Conservation (phyloP, 768 basidiomycete species). For the Tulasnella sp. region DNA sequence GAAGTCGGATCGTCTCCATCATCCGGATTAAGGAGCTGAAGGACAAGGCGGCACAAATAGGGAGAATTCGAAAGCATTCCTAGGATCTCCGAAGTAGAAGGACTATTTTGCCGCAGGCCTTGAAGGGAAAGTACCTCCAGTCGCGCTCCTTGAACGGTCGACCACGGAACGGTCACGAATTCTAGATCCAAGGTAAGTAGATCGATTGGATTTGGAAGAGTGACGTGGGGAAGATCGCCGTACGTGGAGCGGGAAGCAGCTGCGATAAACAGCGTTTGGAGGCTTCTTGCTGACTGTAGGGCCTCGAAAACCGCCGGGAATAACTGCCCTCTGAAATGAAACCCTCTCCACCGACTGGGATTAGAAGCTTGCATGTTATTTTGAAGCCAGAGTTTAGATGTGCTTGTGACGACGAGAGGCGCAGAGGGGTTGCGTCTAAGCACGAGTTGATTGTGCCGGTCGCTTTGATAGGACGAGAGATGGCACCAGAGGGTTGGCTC, state of each 20-base stretch:
- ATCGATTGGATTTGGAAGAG: not conserved
- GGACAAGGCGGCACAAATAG: not conserved
- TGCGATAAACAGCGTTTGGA: not conserved
- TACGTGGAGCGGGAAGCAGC: not conserved
- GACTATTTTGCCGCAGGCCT: not conserved
- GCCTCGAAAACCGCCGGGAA: not conserved
- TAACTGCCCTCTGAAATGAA: not conserved
- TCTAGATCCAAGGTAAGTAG: not conserved
- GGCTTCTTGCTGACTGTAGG: not conserved
- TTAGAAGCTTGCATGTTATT: not conserved
- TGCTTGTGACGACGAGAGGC: not conserved
- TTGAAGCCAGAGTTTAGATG: not conserved
- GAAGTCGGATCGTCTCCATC: too few species aligned
- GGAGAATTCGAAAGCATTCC: not conserved
- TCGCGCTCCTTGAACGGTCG: not conserved
- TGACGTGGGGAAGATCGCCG: not conserved
- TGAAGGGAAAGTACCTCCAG: not conserved
- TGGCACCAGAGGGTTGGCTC: not conserved
- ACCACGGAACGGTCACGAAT: not conserved
- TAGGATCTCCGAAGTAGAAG: not conserved
- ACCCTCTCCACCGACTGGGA: constrained; percentile 3
- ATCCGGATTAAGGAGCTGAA: not conserved
- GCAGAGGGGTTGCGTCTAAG: not conserved
- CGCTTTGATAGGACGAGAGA: not conserved
- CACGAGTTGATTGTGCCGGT: not conserved